Evolutionary conservation across 2,329 filamentous ascomycete genomes (phyloP), one percentile per base, ranked within the genome.

Genomic region (Claviceps fusiformis): DNA sequence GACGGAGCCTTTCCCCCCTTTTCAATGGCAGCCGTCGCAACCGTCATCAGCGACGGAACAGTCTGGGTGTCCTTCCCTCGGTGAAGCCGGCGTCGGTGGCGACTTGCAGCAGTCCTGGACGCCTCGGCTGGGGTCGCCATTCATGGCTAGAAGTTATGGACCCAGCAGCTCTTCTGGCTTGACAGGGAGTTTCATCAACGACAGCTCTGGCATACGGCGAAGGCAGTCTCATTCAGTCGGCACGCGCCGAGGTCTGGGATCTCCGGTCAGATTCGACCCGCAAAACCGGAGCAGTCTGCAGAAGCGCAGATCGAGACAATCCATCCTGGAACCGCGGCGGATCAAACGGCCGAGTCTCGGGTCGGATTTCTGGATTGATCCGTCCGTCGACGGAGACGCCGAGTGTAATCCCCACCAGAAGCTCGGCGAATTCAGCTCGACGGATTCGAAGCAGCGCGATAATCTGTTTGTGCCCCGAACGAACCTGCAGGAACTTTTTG

Each of bases 121-220:
- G 11, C 50, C 39, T 24, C 72, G 73, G 3, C 71, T 81, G 3
- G 77, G 74, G 1, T 81, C 80, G 3, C 79, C 80, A 0, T 82
- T 83, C 57, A 68, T 72, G 24, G 74, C 79, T 37, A 76, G 72
- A 58, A 84, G 80, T 60, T 84, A 84, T 59, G 81, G 81, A 0
- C 81, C 80, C 1, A 83, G 78, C 65, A 80, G 80, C 13, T 81
- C 80, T 4, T 71, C 68, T 19, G 72, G 73, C 0, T 65, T 80
- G 7, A 69, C 69, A 3, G 71, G 71, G 8, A 69, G 67, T 46
- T 64, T 71, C 3, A 47, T 29, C 10, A 62, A 62, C 17, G 58
- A 65, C 17, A 61, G 61, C 47, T 55, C 67, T 4, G 67, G 68
- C 49, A 62, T 68, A 3, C 69, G 68, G 39, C 65, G 72, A 37